Evolutionary conservation across 2,329 filamentous ascomycete genomes (phyloP), one percentile per base, ranked within the genome.

Genomic region (Esteya vermicola): DNA sequence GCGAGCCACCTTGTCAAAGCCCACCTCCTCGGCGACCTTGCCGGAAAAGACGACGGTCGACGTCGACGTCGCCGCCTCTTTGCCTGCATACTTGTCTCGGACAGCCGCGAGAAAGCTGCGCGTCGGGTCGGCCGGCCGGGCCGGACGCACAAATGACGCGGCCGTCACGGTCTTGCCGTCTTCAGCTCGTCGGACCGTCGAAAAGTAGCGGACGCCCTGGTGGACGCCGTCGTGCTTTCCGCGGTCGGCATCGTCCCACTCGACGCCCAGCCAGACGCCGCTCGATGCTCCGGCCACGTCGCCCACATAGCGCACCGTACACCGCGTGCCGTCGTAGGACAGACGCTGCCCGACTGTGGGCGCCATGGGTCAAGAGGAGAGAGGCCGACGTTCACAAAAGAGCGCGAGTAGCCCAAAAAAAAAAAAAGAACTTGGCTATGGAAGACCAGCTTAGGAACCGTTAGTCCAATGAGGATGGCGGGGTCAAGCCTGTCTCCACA

Each of bases 171-270:
- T 31, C 28, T n/a, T 16, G 32, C 23, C 25, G 23, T 22, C 31
- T 18, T 44, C n/a, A n/a, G 45, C 64, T 54, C 72, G 21, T 14
- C 22, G 33, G 8, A 21, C 21, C 33, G 22, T 26, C 26, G 69
- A 64, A 53, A 96, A 96, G 56, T 95, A 94, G 45, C 73, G 76
- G 45, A 72, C 67, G 44, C 81, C 85, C 47, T 81, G 77, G 59
- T 93, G 78, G 45, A 80, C 77, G 43, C 91, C 91, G 52, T 89
- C 75, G 60, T 98, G 88, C 64, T 95, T 96, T 45, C 91, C 91
- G 52, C 88, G 72, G 28, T 67, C 70, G 42, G 78, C 65, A 57
- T 95, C 84, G 60, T 96, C 89, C 91, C 91, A 98, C 69, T 98
- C 91, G 36, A 96, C 85, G 35, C 91, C 91, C 26, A 96, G 70